phyloP scores from a whole-genome alignment of 495 filamentous ascomycete species.

The Aspergillus ellipticus region DNA sequence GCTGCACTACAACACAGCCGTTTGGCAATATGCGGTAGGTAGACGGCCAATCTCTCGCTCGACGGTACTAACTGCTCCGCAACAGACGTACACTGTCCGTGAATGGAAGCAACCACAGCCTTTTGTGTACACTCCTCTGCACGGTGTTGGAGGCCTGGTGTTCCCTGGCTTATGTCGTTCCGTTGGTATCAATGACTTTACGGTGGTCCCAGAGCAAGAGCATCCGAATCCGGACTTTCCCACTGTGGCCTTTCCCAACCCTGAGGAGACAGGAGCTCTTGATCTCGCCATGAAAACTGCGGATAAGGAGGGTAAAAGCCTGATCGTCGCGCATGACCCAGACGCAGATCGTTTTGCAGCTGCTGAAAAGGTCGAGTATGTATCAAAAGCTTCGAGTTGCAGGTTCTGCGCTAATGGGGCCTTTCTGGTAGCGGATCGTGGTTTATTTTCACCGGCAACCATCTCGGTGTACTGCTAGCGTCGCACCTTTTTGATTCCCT shows the following conservation, averaged over 20 bases:
- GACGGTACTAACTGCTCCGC: conserved; percentile 10
- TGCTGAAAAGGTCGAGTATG: conserved; percentile 56
- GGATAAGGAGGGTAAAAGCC: conserved; percentile 38
- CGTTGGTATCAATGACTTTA: conserved; percentile 43
- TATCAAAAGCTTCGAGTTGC: neutral
- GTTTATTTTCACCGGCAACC: conserved; percentile 66
- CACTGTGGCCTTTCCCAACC: conserved; percentile 68
- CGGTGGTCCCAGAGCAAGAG: conserved; percentile 48
- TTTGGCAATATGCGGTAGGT: conserved; percentile 40
- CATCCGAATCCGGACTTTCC: conserved; percentile 66
- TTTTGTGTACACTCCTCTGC: conserved; percentile 69
- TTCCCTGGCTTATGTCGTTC: conserved; percentile 37
- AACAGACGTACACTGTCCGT: conserved; percentile 35
- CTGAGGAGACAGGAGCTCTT: conserved; percentile 67
- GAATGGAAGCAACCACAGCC: conserved; percentile 26
- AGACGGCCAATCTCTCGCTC: neutral
- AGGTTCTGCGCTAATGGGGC: neutral
- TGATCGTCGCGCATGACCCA: conserved; percentile 67
- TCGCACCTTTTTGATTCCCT: conserved; percentile 53
- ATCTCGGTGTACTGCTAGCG: conserved; percentile 62
- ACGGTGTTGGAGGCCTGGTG: conserved; percentile 60
- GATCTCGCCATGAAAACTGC: conserved; percentile 59
- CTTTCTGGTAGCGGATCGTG: conserved; percentile 41
- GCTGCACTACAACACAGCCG: conserved; percentile 39
- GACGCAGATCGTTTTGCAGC: conserved; percentile 71